These are phyloP conservation scores for Clarireedia monteithiana DNA, from an alignment of 2,329 filamentous ascomycete genomes.

Conservation along the genomic window DNA sequence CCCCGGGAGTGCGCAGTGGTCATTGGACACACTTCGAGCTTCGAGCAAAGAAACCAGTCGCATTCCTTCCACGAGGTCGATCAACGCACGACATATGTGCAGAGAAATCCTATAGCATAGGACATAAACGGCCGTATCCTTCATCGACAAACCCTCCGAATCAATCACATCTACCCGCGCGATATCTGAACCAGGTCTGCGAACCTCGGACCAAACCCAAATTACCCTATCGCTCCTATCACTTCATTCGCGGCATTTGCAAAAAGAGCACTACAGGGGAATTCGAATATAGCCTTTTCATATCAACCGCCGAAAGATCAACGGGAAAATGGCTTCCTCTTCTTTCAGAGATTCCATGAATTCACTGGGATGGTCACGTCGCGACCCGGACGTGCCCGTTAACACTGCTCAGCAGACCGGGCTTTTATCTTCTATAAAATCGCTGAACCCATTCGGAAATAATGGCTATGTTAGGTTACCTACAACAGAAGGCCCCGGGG, in stretches of 20 bases:
- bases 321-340: slow-evolving; percentile 58
- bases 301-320: slow-evolving; percentile 34
- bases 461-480: slow-evolving; percentile 87
- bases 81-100: slow-evolving; percentile 29
- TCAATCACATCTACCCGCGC: slow-evolving; percentile 11
- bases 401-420: slow-evolving; percentile 65
- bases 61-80: slow-evolving; percentile 22
- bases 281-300: slow-evolving; percentile 7
- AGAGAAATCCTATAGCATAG: slow-evolving; percentile 13
- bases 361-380: slow-evolving; percentile 87
- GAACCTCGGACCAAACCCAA: slow-evolving; percentile 3
- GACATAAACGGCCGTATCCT: slow-evolving; percentile 9
- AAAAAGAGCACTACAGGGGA: neutral
- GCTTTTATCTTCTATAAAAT: slow-evolving; percentile 73
- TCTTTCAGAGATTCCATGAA: slow-evolving; percentile 93
- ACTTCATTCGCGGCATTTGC: slow-evolving; percentile 5
- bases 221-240: slow-evolving; percentile 5
- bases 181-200: slow-evolving; percentile 10
- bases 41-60: slow-evolving; percentile 19
- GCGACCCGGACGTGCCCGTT: slow-evolving; percentile 68
- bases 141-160: slow-evolving; percentile 6
- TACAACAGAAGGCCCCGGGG: slow-evolving; percentile 72
- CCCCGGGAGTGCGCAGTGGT: slow-evolving; percentile 21
- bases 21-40: slow-evolving; percentile 27
- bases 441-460: slow-evolving; percentile 78